Conservation (phyloP, 345 rosid genomes). For the Rhodomyrtus tomentosa region DNA sequence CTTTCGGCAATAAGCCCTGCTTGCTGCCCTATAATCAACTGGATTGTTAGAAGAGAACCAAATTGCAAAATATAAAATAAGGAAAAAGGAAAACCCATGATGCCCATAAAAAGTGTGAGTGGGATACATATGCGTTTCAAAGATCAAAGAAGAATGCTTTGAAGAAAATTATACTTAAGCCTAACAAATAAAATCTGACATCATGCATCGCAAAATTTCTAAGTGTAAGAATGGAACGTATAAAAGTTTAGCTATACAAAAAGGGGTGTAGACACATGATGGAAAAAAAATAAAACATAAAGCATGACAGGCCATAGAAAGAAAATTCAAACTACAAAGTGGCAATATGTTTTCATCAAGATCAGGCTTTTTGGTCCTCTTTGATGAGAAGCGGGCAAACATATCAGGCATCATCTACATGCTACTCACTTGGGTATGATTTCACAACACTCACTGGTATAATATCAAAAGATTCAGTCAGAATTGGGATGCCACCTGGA, state of each 20-base stretch:
- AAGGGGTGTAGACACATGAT: background rate
- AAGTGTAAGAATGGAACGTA: background rate
- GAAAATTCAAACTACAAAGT: background rate
- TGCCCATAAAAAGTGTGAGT: background rate
- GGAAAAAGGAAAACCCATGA: background rate
- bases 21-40: slow-evolving; percentile 14
- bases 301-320: background rate
- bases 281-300: background rate
- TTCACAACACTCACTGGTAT: background rate
- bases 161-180: background rate
- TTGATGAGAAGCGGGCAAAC: background rate
- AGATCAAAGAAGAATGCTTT: background rate
- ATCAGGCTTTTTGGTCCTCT: background rate
- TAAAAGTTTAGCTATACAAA: background rate
- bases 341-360: background rate
- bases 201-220: background rate
- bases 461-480: background rate
- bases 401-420: background rate
- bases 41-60: background rate
- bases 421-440: background rate
- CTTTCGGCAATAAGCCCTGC: slow-evolving; percentile 30
- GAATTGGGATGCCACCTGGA: background rate
- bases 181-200: background rate
- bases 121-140: background rate
- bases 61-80: background rate